Conservation (phyloP, 805 yeast species). For the Wickerhamiella brachini region DNA sequence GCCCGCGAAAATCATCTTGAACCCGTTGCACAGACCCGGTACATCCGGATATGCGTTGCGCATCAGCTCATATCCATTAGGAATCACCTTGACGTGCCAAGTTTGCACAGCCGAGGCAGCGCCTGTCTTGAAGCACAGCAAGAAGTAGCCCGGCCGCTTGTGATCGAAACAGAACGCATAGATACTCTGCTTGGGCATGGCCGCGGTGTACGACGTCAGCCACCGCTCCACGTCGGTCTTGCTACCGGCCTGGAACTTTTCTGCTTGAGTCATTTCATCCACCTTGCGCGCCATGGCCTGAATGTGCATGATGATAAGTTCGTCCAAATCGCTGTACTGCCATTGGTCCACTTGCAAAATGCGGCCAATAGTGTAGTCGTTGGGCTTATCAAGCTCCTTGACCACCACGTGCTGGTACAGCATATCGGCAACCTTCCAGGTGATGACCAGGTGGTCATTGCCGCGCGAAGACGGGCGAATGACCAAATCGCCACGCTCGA, state of each 20-base stretch:
- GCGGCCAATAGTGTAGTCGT: constrained; percentile 47
- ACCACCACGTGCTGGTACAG: constrained; percentile 86
- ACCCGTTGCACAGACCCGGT: constrained; percentile 81
- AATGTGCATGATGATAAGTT: constrained; percentile 74
- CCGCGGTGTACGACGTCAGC: constrained; percentile 78
- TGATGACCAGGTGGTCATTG: constrained; percentile 71
- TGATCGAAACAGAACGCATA: constrained; percentile 86
- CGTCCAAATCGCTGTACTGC: constrained; percentile 79
- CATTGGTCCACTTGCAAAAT: constrained; percentile 51
- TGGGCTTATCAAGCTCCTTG: constrained; percentile 55
- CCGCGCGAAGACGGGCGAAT: constrained; percentile 93
- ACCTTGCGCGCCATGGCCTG: constrained; percentile 73
- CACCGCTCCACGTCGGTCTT: constrained; percentile 69
- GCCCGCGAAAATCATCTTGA: constrained; percentile 42
- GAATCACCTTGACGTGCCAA: constrained; percentile 86
- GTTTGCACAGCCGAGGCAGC: constrained; percentile 37
- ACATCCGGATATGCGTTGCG: constrained; percentile 82
- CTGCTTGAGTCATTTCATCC: constrained; percentile 71
- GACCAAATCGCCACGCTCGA: constrained; percentile 81
- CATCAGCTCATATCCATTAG: constrained; percentile 70
- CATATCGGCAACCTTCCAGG: constrained; percentile 92
- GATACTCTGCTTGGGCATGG: constrained; percentile 79
- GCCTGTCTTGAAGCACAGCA: constrained; percentile 69
- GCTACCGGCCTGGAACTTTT: constrained; percentile 76
- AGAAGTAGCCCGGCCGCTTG: constrained; percentile 88